Base-by-base conservation (phyloP, 495 filamentous ascomycete species). In the Penicillium goetzii region DNA sequence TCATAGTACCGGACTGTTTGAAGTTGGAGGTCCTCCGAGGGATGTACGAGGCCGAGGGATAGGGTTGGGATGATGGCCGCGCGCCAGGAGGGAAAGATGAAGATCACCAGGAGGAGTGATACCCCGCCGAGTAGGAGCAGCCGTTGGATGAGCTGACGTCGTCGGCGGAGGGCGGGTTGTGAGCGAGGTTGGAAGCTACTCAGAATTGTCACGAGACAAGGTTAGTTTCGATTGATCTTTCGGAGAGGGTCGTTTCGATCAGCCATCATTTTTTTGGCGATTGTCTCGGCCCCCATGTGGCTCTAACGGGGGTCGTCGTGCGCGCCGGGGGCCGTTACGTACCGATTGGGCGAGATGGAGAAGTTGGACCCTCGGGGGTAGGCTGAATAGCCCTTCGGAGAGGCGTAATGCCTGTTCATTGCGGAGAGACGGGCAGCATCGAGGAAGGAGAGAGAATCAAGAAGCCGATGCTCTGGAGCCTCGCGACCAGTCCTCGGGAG, bases 1-100 rank as follows among this genome's bases (percentile, higher is more conserved):
- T 99, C 96, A 80, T 98, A 98, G 75, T 98, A 97, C 53, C 93
- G 91, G 50, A 98, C 91, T 2, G 96, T 98, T 71, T 97, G 90
- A 56, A 98, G 84, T 58, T 93, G 85, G 60, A 91, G 84, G 66
- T 95, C 89, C 43, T 90, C 88, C 30, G 77, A 76, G 26, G 85
- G 77, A 34, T 88, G 85, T 12, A 96, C 74, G 32, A 95, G 80
- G 41, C 91, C 89, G 19, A 97, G 78, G 1, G 92, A 89, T 12
- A 87, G 59, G n/a, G 77, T 74, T 5, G 84, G 80, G 41, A 88
- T 68, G 63, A 95, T 76, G 12, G 89, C 73, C 19, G 91, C 86
- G 61, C 92, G 83, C 70, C 92, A 80, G 3, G 91, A 87, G 34
- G 87, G 87, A 53, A 85, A 78, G 57, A 89, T 85, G 59, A 91